Base-by-base conservation (phyloP, 257 asterid species). In the Solanum virginianum region DNA sequence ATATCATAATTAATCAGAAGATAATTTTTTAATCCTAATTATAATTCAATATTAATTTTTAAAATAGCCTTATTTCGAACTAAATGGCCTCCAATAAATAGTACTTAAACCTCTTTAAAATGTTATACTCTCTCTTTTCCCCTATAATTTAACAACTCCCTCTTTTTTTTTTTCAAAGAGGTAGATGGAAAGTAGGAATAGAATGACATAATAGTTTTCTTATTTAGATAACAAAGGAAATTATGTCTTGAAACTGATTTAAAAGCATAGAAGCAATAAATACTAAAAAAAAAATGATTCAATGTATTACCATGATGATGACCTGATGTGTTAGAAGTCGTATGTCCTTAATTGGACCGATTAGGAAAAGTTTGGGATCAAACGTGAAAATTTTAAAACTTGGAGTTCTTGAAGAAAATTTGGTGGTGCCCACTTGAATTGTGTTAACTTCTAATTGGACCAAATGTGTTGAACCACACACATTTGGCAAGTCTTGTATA, bases 281-380 rank as follows among this genome's bases (percentile, higher is more conserved):
- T 24, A 45, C 32, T 43, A 54, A 20, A 7, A 54, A 20, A 7
- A n/a, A 65, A 9, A 54, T 80, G 3, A 80, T 63, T 43, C 70
- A 93, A 97, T 94, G 91, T 87, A 66, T 69, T 39, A 88, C 91
- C 96, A 84, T 62, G 84, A 77, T 88, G 85, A 2, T 86, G 75
- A 36, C 84, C 81, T 36, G 95, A 88, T n/a, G n/a, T n/a, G n/a
- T n/a, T n/a, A n/a, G n/a, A n/a, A n/a, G n/a, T n/a, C n/a, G n/a
- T n/a, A n/a, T n/a, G n/a, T n/a, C n/a, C n/a, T n/a, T n/a, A n/a
- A n/a, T n/a, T n/a, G n/a, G n/a, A n/a, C n/a, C n/a, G n/a, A n/a
- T n/a, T n/a, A n/a, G n/a, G n/a, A n/a, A n/a, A n/a, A n/a, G n/a
- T n/a, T n/a, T n/a, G n/a, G n/a, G n/a, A n/a, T n/a, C n/a, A n/a